Evolutionary conservation across 345 rosid genomes (phyloP).

Genomic region (Lumnitzera racemosa): DNA sequence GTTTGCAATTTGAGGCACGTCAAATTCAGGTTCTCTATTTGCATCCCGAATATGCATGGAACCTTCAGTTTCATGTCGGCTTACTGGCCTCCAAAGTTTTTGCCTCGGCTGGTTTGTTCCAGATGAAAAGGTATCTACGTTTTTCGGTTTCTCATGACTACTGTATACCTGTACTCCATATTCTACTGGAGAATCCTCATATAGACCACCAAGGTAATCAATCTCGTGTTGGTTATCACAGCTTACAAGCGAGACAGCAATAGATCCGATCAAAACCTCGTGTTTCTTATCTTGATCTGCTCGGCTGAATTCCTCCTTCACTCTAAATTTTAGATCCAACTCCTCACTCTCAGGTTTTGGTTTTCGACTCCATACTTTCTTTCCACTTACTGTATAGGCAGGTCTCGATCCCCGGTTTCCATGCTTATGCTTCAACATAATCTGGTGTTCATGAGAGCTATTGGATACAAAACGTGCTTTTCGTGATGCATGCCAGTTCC

Average conservation of each 20-base stretch:
- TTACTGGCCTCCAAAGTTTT: constrained; percentile 45
- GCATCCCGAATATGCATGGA: constrained; percentile 13
- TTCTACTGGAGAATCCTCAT: constrained; percentile 28
- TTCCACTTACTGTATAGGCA: constrained; percentile 28
- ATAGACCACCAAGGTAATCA: constrained; percentile 23
- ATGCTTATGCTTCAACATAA: constrained; percentile 44
- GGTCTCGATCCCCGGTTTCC: constrained; percentile 40
- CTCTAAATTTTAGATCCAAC: constrained; percentile 24
- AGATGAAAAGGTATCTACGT: constrained; percentile 17
- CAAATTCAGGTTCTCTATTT: constrained; percentile 17
- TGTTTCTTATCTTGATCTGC: constrained; percentile 34
- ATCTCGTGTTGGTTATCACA: constrained; percentile 23
- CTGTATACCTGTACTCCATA: constrained; percentile 36
- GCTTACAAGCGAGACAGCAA: constrained; percentile 56
- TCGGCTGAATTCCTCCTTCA: constrained; percentile 32
- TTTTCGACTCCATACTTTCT: constrained; percentile 76
- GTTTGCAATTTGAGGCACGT: background rate
- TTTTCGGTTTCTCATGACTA: constrained; percentile 23
- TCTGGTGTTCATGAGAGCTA: constrained; percentile 39
- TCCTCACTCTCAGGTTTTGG: constrained; percentile 36
- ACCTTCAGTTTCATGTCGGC: constrained; percentile 23
- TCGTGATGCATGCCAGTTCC: constrained; percentile 26
- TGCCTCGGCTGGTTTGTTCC: constrained; percentile 20
- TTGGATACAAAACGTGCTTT: constrained; percentile 35
- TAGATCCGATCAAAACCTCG: constrained; percentile 79